These are phyloP conservation scores for Paecilomyces fulvus DNA, from an alignment of 2,329 filamentous ascomycete genomes.

Conservation along the genomic window DNA sequence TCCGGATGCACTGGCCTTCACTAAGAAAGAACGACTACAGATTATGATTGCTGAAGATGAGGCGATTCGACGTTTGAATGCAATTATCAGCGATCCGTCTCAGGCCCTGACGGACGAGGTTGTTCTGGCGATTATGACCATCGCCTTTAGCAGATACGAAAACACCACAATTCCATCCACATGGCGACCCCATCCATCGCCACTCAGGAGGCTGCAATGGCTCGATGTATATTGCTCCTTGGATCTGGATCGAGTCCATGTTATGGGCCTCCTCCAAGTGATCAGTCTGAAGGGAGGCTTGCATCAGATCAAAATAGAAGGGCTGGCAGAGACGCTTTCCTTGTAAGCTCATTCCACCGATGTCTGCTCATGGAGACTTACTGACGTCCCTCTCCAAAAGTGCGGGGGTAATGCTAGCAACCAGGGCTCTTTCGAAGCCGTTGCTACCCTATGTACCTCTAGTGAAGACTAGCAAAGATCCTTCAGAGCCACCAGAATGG, in stretches of 20 bases:
- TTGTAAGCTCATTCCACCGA: conserved; percentile 1
- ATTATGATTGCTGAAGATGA: conserved; percentile 10
- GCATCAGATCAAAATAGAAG: conserved; percentile 11
- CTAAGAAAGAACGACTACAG: conserved; percentile 5
- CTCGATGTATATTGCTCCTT: conserved; percentile 15
- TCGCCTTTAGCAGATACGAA: conserved; percentile 15
- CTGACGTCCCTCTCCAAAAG: not conserved
- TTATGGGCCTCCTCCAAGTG: conserved; percentile 15
- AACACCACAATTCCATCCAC: conserved; percentile 6
- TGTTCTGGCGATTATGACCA: conserved; percentile 14
- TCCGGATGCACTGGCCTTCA: conserved; percentile 2
- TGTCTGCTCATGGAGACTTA: not conserved
- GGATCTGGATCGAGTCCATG: conserved; percentile 13
- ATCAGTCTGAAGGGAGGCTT: conserved; percentile 15
- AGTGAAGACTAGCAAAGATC: conserved; percentile 5
- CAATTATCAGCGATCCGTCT: conserved; percentile 10
- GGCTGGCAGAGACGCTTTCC: conserved; percentile 15
- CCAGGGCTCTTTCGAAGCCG: conserved; percentile 12
- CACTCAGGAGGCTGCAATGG: conserved; percentile 13
- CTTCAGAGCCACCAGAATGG: conserved; percentile 6
- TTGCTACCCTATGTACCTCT: conserved; percentile 13
- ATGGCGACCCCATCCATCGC: conserved; percentile 11
- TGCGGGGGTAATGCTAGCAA: conserved; percentile 13
- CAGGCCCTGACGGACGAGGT: conserved; percentile 14
- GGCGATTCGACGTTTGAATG: conserved; percentile 15